Base-by-base conservation (phyloP, 768 basidiomycete genomes). In the Xerocomellus chrysenteron region DNA sequence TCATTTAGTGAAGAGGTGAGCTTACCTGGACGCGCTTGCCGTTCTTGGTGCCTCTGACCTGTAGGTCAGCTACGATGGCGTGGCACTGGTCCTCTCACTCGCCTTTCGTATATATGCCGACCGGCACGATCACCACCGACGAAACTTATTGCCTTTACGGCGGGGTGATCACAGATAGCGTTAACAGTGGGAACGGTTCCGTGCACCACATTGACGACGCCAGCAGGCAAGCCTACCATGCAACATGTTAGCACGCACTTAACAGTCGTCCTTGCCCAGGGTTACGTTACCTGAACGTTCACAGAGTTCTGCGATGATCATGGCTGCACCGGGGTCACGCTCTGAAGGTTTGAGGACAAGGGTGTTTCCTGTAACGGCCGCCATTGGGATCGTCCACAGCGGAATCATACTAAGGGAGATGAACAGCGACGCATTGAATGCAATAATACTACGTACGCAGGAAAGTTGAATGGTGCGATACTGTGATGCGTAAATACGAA, bases 231-330 rank as follows among this genome's bases (percentile, higher is more conserved):
- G 30, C 89, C 88, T 86, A 32, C 45, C 33, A 53, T 65, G 30
- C 16, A 46, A 46, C 17, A 37, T 13, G 21, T 56, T 28, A 49
- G 24, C n/a, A 26, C 9, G 19, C 7, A 26, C 10, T 47, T 9
- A 0, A 40, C 21, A 13, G 19, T 32, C 2, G 12, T 30, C 3
- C 30, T 39, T 3, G 5, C 4, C 14, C 9, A 19, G 13, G 8
- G 10, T 13, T 21, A 28, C 24, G 32, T 32, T 47, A 84, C 84
- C 92, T 54, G 96, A 94, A 52, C 84, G 85, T 72, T 92, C 85
- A 67, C 92, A 94, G 4, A 98, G 81, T 74, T 99, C 96, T 33
- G 94, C 94, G 58, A 99, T 94, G 53, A 99, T 96, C 89, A 97
- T 94, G 7, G 94, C 88, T 14, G 97, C 96, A 47, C 96, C 96